Evolutionary conservation across 495 filamentous ascomycete species (phyloP).

Genomic region (Trichoderma asperelloides): DNA sequence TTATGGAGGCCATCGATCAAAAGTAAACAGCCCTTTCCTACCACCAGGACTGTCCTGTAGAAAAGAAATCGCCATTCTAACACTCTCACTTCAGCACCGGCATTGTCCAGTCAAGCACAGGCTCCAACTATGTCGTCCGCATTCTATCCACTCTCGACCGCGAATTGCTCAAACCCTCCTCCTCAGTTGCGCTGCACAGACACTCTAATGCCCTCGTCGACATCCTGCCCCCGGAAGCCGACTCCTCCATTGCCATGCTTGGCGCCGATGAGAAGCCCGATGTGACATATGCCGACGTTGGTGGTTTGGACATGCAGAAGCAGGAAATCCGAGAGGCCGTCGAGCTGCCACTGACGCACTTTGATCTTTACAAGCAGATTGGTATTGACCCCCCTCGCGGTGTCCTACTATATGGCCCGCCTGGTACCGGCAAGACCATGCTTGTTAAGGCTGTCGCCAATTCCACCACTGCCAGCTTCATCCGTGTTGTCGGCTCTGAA

Average conservation of each 20-base stretch:
- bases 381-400: constrained; percentile 96
- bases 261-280: constrained; percentile 95
- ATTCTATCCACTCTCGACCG: constrained; percentile 97
- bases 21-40: constrained; percentile 52
- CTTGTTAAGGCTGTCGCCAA: constrained; percentile 97
- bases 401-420: constrained; percentile 91
- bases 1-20: constrained; percentile 99
- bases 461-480: constrained; percentile 96
- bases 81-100: constrained; percentile 60
- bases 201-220: constrained; percentile 98
- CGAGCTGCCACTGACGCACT: constrained; percentile 91
- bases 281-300: constrained; percentile 96
- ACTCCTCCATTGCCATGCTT: constrained; percentile 97
- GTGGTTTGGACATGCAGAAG: constrained; percentile 98
- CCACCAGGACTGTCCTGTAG: not conserved
- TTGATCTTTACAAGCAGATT: constrained; percentile 96
- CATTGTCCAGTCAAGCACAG: constrained; percentile 95
- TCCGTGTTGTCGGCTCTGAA: constrained; percentile 94
- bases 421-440: constrained; percentile 98
- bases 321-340: constrained; percentile 98
- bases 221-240: constrained; percentile 93
- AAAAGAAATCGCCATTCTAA: constrained; percentile 1
- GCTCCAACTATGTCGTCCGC: constrained; percentile 97
- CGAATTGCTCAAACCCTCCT: constrained; percentile 93
- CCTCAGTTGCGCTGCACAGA: constrained; percentile 91